Percentiles rank a stretch among this genome's conserved stretches.
These are phyloP conservation scores for Plenodomus lindquistii DNA, from an alignment of 2,329 filamentous ascomycete species.

Conservation along the genomic window DNA sequence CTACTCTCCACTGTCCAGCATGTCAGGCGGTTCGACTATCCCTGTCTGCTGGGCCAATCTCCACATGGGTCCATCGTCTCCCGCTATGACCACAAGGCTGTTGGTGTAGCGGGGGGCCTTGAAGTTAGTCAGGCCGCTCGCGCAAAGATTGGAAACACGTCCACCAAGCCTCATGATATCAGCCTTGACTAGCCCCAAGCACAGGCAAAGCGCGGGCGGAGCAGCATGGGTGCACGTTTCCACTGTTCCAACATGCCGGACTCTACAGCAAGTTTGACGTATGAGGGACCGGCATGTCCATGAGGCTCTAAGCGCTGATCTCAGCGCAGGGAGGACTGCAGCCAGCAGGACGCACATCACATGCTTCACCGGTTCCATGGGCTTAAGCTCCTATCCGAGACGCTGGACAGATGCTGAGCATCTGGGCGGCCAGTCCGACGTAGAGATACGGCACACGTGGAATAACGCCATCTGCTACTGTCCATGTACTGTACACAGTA, in stretches of 20 bases:
- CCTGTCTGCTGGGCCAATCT: slow-evolving; percentile 32
- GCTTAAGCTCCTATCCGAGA: slow-evolving; percentile 18
- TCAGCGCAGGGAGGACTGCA: slow-evolving; percentile 12
- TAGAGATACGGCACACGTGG: neutral
- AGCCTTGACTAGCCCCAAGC: slow-evolving; percentile 16
- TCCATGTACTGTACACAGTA: slow-evolving; percentile 8
- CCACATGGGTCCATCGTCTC: slow-evolving; percentile 33
- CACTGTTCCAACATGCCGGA: neutral
- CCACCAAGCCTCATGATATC: slow-evolving; percentile 35
- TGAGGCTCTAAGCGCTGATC: slow-evolving; percentile 14
- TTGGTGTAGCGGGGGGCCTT: slow-evolving; percentile 34
- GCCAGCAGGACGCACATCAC: slow-evolving; percentile 18
- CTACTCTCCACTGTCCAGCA: slow-evolving; percentile 5
- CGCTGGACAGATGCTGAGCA: slow-evolving; percentile 11
- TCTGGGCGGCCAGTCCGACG: slow-evolving; percentile 8
- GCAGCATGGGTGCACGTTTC: slow-evolving; percentile 2
- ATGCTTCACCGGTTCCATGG: slow-evolving; percentile 17
- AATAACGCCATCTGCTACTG: slow-evolving; percentile 2
- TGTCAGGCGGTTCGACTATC: slow-evolving; percentile 26
- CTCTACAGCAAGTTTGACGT: neutral
- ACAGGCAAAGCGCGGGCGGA: slow-evolving; percentile 15
- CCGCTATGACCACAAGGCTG: slow-evolving; percentile 27
- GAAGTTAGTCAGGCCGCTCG: slow-evolving; percentile 18
- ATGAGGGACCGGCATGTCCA: slow-evolving; percentile 8
- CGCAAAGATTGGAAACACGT: slow-evolving; percentile 37